phyloP scores from a whole-genome alignment of 2,329 filamentous ascomycete species.

The Trichocomaceae sp. region DNA sequence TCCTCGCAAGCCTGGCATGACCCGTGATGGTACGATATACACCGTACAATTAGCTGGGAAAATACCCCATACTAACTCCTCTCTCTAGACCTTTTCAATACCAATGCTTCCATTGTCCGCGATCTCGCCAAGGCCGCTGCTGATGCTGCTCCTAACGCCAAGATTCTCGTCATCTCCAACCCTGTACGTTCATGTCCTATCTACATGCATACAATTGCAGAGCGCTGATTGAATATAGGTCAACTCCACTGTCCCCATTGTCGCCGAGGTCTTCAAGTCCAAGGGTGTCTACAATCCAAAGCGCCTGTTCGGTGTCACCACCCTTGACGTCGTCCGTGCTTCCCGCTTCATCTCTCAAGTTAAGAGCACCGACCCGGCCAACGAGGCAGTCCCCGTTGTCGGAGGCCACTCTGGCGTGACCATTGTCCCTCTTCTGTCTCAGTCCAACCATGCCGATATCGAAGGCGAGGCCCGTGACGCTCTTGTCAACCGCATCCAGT shows the following conservation, averaged over 20 bases:
- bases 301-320: conserved; percentile 98
- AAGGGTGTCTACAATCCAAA: conserved; percentile 97
- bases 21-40: conserved; percentile 67
- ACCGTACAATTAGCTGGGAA: neutral
- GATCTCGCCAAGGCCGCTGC: conserved; percentile 94
- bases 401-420: conserved; percentile 97
- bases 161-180: conserved; percentile 97
- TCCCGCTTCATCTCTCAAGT: conserved; percentile 95
- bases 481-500: conserved; percentile 92
- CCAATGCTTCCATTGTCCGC: conserved; percentile 98
- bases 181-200: conserved; percentile 52
- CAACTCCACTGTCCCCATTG: conserved; percentile 99
- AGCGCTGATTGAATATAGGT: conserved; percentile 43
- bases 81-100: conserved; percentile 90
- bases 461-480: conserved; percentile 64
- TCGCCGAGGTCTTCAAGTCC: conserved; percentile 93
- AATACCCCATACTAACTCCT: neutral
- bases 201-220: neutral
- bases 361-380: conserved; percentile 81
- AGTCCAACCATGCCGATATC: conserved; percentile 81
- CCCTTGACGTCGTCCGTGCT: conserved; percentile 95
- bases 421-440: conserved; percentile 95
- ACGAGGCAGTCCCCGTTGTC: conserved; percentile 92
- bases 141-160: conserved; percentile 81
- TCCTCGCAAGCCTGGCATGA: conserved; percentile 99